Base-by-base conservation (phyloP, 2,329 filamentous ascomycete species). In the Clarireedia sp. region DNA sequence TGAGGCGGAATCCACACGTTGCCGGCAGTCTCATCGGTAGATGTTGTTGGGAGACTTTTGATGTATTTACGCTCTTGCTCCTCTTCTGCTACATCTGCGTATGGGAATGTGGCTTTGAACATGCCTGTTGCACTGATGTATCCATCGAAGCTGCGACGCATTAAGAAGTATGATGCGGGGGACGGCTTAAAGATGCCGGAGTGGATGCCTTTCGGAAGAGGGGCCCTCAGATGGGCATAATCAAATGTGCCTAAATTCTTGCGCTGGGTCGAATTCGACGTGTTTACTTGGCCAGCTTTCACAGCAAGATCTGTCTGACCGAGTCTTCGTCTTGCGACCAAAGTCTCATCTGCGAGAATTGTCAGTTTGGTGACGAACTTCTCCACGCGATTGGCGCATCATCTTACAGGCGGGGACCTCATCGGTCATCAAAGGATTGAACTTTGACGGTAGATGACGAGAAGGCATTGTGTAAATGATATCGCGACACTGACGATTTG, bases 1-100 rank as follows among this genome's bases (percentile, higher is more conserved):
- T 86, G 78, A 5, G 92, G 90, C 47, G 90, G 83, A 50, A 97
- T 91, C 94, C 94, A 99, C 51, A 99, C 83, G 71, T 96, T 99
- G 46, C 94, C 94, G 24, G 94, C 94, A 29, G 94, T 90, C 76
- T 97, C 94, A 68, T 97, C 91, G 55, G 79, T 79, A 64, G 90
- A 95, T 9, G 91, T 95, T 29, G 86, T 86, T 36, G 82, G 73
- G 26, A 94, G 83, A 6, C 80, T 82, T 75, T 96, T 96, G 73
- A 99, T 85, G 72, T 90, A 91, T 66, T 80, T 83, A 68, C 89
- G 86, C 75, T 95, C 89, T 2, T 74, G 73, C 64, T 89, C 82
- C 68, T 94, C 89, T 63, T 94, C 87, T 29, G 78, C 74, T 19
- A 78, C 74, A 59, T 86, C 82, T 44, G 89, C 86, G 72, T 87